Evolutionary conservation across 208 protist genomes (phyloP), one percentile per base, ranked within the genome.

Genomic region (Blechomonas ayalai): DNA sequence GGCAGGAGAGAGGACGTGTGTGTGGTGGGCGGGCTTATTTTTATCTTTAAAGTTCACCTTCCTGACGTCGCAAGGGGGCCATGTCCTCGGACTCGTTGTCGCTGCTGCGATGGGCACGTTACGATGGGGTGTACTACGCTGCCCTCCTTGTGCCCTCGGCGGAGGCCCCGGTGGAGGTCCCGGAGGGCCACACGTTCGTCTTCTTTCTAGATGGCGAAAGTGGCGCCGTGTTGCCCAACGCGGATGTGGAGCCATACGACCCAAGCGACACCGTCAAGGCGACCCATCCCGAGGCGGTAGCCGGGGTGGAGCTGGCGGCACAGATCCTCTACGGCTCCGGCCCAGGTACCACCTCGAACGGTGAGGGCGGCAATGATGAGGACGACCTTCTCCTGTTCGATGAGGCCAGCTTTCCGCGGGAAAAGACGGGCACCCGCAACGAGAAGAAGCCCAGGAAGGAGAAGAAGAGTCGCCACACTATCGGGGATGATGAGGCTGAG

Each of bases 71-170:
- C n/a, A n/a, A n/a, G n/a, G n/a, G n/a, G n/a, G n/a, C n/a, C n/a
- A n/a, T n/a, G n/a, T n/a, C n/a, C n/a, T n/a, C n/a, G n/a, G n/a
- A n/a, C n/a, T n/a, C n/a, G n/a, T n/a, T n/a, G n/a, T n/a, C n/a
- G n/a, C n/a, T n/a, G n/a, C 73, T 92, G 51, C 79, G 83, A 13
- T 92, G 83, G 83, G 83, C 71, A 13, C 52, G 46, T 18, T 87
- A 81, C 51, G 83, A 79, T 24, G 70, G 65, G 37, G 58, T 82
- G 22, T 80, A 80, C 55, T 86, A 89, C 62, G 60, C 70, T 28
- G 75, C 73, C 31, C 48, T 89, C 26, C 36, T 73, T 20, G 64
- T 86, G 10, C 62, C 68, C 2, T 16, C 56, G 4, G 54, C 51
- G 13, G 79, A 92, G 16, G 61, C 54, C 2, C 65, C 59, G 39